phyloP scores from a whole-genome alignment of 768 basidiomycete species.

The Lanmaoa pseudosensibilis region DNA sequence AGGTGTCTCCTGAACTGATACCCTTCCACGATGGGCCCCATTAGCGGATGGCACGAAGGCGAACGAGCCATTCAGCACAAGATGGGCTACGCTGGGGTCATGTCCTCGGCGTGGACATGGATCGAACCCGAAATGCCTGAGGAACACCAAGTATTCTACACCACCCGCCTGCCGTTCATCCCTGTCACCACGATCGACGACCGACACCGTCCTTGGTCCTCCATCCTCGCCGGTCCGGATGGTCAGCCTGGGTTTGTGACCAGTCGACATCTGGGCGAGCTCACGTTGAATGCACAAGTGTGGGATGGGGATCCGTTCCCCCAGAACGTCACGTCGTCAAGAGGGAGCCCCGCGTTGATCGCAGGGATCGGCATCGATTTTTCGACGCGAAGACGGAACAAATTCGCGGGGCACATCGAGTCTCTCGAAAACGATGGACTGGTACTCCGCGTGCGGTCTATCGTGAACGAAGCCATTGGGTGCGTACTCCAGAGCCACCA shows the following conservation, averaged over 20 bases:
- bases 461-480: constrained; percentile 61
- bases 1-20: background rate
- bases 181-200: constrained; percentile 57
- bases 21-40: constrained; percentile 17
- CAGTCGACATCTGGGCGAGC: constrained; percentile 36
- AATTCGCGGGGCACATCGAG: constrained; percentile 55
- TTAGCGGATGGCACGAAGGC: constrained; percentile 45
- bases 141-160: constrained; percentile 51
- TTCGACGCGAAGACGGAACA: constrained; percentile 57
- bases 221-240: constrained; percentile 46
- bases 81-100: constrained; percentile 42
- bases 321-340: constrained; percentile 30
- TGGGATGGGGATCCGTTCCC: constrained; percentile 60
- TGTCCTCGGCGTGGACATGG: constrained; percentile 36
- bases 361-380: constrained; percentile 66
- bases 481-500: constrained; percentile 29
- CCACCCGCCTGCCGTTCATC: constrained; percentile 51
- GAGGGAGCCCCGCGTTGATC: constrained; percentile 33
- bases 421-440: constrained; percentile 32
- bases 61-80: constrained; percentile 51
- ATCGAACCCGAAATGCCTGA: constrained; percentile 50
- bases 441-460: constrained; percentile 35
- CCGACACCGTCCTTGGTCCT: constrained; percentile 56
- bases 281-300: constrained; percentile 39
- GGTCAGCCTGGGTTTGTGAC: constrained; percentile 49